Base-by-base conservation (phyloP, 2,329 filamentous ascomycete species). In the Fusarium paranaense region DNA sequence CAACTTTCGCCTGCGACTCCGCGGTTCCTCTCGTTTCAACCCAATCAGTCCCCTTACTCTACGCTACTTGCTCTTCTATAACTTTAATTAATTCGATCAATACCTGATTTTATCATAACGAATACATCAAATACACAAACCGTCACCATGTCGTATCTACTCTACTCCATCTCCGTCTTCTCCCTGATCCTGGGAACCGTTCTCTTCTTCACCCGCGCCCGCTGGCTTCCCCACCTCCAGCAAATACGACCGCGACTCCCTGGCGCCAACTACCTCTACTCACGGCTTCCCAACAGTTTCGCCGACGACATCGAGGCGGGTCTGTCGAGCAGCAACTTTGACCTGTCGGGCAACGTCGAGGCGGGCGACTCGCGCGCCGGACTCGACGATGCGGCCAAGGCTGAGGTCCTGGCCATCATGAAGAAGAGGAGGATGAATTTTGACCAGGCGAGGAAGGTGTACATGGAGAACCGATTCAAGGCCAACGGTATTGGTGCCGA, bases 401-500 rank as follows among this genome's bases (percentile, higher is more conserved):
- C 88, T 42, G 94, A 97, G 82, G 91, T 99, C 47, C 89, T 95
- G 78, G 90, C 89, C 77, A 95, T 99, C 77, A 99, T 99, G 97
- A 96, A 95, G 89, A 91, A 89, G 81, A 89, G 91, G 73, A 89
- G 92, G 67, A 90, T 98, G 73, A 90, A 88, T 70, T 99, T 99
- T 81, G 96, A 99, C 84, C 95, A 98, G 85, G 97, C 96, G 42
- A 89, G 97, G 77, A 89, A 94, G 78, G 88, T 95, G 54, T 97
- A 94, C 81, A 97, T 95, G 84, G 93, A 98, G 85, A 91, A 93
- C 78, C 88, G 92, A 67, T 98, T 99, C 85, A 91, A 91, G 81
- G 95, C 92, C 81, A 94, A 97, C 79, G 94, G 94, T 61, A 98
- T 99, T 81, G 95, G 92, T 1, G 89, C 93, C 6, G 97, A 99